phyloP scores from a whole-genome alignment of 2,329 filamentous ascomycete genomes.

The Exophiala calicioides region DNA sequence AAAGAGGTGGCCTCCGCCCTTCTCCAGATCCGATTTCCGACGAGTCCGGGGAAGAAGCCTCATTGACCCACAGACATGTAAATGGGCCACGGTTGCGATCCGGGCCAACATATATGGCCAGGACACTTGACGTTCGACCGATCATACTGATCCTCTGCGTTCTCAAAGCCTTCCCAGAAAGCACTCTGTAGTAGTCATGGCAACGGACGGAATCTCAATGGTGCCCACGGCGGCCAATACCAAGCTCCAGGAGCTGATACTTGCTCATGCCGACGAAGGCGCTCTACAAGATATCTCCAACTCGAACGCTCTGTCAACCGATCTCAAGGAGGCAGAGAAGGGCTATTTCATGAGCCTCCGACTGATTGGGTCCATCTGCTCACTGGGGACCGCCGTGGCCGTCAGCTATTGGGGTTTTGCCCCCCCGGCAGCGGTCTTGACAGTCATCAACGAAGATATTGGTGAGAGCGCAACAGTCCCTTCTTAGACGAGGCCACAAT shows the following conservation, averaged over 20 bases:
- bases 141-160: too few species aligned
- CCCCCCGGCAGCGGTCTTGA: conserved; percentile 25
- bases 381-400: not conserved
- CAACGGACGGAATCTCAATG: not conserved
- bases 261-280: conserved; percentile 5
- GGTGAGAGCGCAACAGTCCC: conserved; percentile 5
- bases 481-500: not conserved
- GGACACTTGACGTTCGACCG: too few species aligned
- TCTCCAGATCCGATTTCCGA: conserved; percentile 1
- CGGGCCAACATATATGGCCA: too few species aligned
- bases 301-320: conserved; percentile 1
- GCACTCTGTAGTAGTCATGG: not conserved
- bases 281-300: conserved; percentile 3
- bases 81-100: not conserved
- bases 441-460: conserved; percentile 21
- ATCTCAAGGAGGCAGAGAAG: not conserved
- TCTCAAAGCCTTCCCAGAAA: not conserved
- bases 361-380: conserved; percentile 2
- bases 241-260: conserved; percentile 5
- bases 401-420: conserved; percentile 18
- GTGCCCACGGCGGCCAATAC: not conserved
- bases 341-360: conserved; percentile 8
- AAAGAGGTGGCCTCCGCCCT: not conserved
- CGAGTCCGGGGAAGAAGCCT: conserved; percentile 1
- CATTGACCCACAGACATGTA: not conserved